Evolutionary conservation across 306 rosid species (phyloP).

Genomic region (Hippophae rhamnoides): DNA sequence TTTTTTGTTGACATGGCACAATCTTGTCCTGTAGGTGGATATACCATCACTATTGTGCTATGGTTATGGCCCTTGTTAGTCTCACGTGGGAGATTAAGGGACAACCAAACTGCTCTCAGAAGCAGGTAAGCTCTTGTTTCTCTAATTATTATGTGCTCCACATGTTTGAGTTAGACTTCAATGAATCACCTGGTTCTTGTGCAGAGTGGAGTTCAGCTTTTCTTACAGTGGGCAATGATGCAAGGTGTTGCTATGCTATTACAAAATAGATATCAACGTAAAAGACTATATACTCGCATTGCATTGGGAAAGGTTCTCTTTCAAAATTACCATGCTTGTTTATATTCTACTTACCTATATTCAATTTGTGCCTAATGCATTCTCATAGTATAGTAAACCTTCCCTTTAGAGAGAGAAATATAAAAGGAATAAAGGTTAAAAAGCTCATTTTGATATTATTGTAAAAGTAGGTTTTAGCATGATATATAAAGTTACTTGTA

Average conservation of each 20-base stretch:
- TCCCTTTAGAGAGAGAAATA: too few relatives aligned
- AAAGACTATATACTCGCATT: conserved; percentile 95
- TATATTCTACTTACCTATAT: too few relatives aligned
- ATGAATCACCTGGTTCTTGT: conserved; percentile 15
- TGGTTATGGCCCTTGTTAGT: conserved; percentile 94
- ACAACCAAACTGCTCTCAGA: conserved; percentile 78
- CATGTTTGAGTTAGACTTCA: not conserved
- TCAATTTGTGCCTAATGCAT: too few relatives aligned
- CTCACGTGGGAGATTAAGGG: conserved; percentile 99
- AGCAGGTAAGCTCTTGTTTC: conserved; percentile 49
- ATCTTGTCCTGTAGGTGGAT: conserved; percentile 71
- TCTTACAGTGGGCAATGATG: conserved; percentile 99
- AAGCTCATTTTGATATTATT: too few relatives aligned
- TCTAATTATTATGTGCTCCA: not conserved
- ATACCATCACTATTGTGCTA: conserved; percentile 95
- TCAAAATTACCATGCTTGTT: not conserved
- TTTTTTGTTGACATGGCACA: not conserved
- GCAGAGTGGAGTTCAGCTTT: conserved; percentile 96
- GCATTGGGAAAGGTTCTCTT: conserved; percentile 89
- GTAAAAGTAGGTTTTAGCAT: too few relatives aligned
- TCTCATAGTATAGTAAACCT: too few relatives aligned
- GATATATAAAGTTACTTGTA: too few relatives aligned
- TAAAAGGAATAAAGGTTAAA: too few relatives aligned
- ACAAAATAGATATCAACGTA: conserved; percentile 97
- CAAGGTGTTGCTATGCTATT: conserved; percentile 98